Evolutionary conservation across 768 basidiomycete genomes (phyloP).

Genomic region (Kwoniella pini): DNA sequence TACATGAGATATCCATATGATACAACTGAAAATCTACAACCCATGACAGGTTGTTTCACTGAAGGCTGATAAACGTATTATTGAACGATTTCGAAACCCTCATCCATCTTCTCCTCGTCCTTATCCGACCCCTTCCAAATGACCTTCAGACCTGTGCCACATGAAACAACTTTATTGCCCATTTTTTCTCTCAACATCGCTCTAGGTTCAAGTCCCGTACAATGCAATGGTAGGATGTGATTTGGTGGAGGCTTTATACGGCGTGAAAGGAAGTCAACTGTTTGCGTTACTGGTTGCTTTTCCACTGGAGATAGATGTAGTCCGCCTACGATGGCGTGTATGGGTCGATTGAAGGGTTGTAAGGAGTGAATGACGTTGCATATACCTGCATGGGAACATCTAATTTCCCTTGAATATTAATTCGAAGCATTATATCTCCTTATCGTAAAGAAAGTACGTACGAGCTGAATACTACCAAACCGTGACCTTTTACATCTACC

Average conservation of each 20-base stretch:
- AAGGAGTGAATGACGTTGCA: conserved; percentile 79
- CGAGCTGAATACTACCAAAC: conserved; percentile 80
- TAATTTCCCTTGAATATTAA: conserved; percentile 26
- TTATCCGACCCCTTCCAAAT: conserved; percentile 55
- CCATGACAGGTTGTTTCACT: too few species aligned
- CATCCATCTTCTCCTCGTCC: conserved; percentile 7
- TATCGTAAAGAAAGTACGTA: conserved; percentile 55
- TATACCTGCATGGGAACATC: conserved; percentile 78
- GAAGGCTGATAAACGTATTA: not conserved
- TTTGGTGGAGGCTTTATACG: conserved; percentile 65
- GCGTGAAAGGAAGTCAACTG: conserved; percentile 70
- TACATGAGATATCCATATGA: too few species aligned
- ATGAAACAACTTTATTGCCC: conserved; percentile 75
- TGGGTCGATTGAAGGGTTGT: conserved; percentile 64
- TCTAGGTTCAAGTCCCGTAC: conserved; percentile 76
- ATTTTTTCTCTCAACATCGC: conserved; percentile 68
- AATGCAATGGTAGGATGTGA: conserved; percentile 81
- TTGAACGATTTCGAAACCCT: not conserved
- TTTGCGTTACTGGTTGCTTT: conserved; percentile 65
- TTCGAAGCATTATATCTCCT: not conserved
- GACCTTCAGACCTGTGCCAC: conserved; percentile 70
- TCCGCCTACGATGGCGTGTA: conserved; percentile 82
- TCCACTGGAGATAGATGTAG: conserved; percentile 78
- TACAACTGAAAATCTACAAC: too few species aligned
- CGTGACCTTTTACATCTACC: conserved; percentile 77